These are phyloP conservation scores for Chalaropsis thielavioides DNA, from an alignment of 2,329 filamentous ascomycete species.

Conservation along the genomic window DNA sequence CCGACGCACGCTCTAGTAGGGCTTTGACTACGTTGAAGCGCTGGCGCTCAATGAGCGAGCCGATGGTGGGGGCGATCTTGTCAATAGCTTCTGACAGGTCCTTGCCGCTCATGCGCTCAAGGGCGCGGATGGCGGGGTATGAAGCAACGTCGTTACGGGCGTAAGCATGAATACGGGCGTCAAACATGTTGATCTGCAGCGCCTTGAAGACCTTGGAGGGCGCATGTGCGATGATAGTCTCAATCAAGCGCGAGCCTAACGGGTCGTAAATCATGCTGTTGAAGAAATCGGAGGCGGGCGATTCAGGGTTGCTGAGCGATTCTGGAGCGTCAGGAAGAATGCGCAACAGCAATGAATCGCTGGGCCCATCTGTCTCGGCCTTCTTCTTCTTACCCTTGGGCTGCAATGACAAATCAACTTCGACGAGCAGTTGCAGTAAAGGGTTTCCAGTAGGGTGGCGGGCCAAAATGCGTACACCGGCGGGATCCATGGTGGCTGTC, in stretches of 20 bases:
- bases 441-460: conserved; percentile 86
- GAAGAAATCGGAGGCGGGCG: conserved; percentile 62
- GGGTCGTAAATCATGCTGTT: conserved; percentile 79
- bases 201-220: conserved; percentile 86
- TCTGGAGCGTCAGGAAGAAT: conserved; percentile 63
- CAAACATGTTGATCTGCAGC: conserved; percentile 67
- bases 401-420: conserved; percentile 66
- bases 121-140: conserved; percentile 69
- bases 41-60: conserved; percentile 56
- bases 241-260: conserved; percentile 77
- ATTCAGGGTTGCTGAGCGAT: conserved; percentile 55
- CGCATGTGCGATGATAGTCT: conserved; percentile 65
- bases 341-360: conserved; percentile 50
- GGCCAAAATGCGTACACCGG: conserved; percentile 67
- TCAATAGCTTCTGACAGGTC: conserved; percentile 62
- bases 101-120: conserved; percentile 75
- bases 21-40: conserved; percentile 67
- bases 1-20: conserved; percentile 67
- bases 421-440: conserved; percentile 76
- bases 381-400: conserved; percentile 50
- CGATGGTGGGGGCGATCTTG: conserved; percentile 57
- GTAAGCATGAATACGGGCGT: conserved; percentile 62
- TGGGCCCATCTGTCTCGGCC: conserved; percentile 30
- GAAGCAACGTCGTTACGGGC: conserved; percentile 81
- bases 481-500: conserved; percentile 59